phyloP scores from a whole-genome alignment of 2,329 filamentous ascomycete species.

The Talaromyces piceae region DNA sequence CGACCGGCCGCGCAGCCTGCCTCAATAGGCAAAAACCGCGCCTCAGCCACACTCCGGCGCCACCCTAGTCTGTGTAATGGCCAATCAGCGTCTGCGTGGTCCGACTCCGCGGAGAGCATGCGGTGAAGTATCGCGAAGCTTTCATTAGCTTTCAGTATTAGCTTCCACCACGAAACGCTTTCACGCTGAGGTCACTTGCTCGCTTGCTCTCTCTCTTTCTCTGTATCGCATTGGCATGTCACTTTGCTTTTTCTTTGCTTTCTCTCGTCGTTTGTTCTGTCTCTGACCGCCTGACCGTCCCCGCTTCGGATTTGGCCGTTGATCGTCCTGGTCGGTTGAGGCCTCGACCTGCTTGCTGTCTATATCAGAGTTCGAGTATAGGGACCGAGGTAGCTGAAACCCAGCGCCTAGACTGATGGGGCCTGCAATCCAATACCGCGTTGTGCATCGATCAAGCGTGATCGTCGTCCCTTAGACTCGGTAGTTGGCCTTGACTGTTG shows the following conservation, averaged over 20 bases:
- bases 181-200: too few relatives aligned
- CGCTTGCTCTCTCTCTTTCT: too few relatives aligned
- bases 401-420: background rate
- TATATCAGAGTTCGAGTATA: background rate
- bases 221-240: too few relatives aligned
- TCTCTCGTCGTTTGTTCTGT: background rate
- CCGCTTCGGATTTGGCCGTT: background rate
- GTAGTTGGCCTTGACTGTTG: too few relatives aligned
- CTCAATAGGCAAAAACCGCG: background rate
- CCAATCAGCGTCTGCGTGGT: background rate
- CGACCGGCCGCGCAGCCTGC: conserved; percentile 1
- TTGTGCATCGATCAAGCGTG: too few relatives aligned
- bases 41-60: conserved; percentile 11
- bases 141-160: background rate
- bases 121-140: background rate
- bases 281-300: background rate
- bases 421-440: too few relatives aligned
- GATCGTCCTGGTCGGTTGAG: background rate
- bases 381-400: background rate
- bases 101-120: background rate
- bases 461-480: too few relatives aligned
- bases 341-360: background rate
- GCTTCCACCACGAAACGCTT: background rate
- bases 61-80: background rate
- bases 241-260: background rate